These are phyloP conservation scores for Paramecium caudatum DNA, from an alignment of 73 alveolate species.

Conservation along the genomic window DNA sequence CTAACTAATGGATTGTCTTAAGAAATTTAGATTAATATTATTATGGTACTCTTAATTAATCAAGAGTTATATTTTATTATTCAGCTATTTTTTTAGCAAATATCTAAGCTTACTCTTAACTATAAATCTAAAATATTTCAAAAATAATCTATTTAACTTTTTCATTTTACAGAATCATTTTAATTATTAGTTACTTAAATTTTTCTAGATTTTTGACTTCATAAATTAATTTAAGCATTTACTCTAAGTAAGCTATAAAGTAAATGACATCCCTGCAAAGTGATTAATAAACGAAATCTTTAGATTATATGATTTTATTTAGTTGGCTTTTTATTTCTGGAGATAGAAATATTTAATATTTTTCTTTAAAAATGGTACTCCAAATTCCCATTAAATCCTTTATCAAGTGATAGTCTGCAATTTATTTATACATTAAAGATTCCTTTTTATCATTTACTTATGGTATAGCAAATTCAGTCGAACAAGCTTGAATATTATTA, in stretches of 20 bases:
- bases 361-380: slow-evolving; percentile 1
- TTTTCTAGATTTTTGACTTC: no score
- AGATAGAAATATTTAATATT: not conserved
- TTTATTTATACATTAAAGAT: not conserved
- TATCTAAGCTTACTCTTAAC: no score
- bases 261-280: not conserved
- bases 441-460: not conserved
- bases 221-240: not conserved
- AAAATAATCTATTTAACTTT: no score
- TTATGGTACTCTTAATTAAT: no score
- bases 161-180: no score
- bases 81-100: no score
- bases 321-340: not conserved
- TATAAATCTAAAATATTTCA: no score
- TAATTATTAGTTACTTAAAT: no score
- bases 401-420: slow-evolving; percentile 13
- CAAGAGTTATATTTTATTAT: no score
- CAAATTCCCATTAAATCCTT: not conserved
- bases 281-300: slow-evolving; percentile 35
- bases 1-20: no score
- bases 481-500: not conserved
- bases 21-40: no score
- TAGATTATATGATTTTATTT: not conserved
- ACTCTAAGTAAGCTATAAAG: not conserved
- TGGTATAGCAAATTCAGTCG: not conserved